Conservation (phyloP, 139 green algal genomes). For the Closterium sp. region DNA sequence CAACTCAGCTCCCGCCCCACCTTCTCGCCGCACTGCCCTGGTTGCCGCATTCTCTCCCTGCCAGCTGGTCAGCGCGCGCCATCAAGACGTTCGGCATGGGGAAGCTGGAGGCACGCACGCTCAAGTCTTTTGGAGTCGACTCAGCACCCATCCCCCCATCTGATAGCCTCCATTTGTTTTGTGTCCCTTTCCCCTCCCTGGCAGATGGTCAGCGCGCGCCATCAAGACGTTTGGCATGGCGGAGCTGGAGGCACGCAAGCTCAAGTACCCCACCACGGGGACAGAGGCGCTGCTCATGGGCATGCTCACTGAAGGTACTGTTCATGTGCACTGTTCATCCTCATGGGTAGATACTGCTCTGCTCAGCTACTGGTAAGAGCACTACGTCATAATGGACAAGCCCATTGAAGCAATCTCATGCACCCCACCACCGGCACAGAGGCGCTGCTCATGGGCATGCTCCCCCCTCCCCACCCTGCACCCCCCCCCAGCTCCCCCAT, state of each 20-base stretch:
- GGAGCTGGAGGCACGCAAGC: constrained; percentile 31
- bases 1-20: background rate
- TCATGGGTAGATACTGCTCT: no score
- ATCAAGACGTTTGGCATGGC: constrained; percentile 48
- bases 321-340: no score
- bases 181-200: no score
- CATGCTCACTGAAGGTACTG: constrained; percentile 43
- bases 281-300: constrained; percentile 52
- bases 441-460: constrained; percentile 51
- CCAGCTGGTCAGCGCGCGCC: background rate
- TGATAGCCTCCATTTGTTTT: no score
- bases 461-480: background rate
- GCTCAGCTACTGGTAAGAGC: no score
- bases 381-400: no score
- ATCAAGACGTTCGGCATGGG: constrained; percentile 51
- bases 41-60: background rate
- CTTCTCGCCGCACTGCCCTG: no score
- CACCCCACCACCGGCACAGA: constrained; percentile 50
- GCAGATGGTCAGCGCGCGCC: background rate
- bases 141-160: background rate
- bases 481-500: no score
- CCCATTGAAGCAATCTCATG: no score
- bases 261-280: constrained; percentile 29
- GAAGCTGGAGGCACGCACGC: constrained; percentile 48
- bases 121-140: no score